Base-by-base conservation (phyloP, 2,329 filamentous ascomycete species). In the Zelopaecilomyces penicillatus region DNA sequence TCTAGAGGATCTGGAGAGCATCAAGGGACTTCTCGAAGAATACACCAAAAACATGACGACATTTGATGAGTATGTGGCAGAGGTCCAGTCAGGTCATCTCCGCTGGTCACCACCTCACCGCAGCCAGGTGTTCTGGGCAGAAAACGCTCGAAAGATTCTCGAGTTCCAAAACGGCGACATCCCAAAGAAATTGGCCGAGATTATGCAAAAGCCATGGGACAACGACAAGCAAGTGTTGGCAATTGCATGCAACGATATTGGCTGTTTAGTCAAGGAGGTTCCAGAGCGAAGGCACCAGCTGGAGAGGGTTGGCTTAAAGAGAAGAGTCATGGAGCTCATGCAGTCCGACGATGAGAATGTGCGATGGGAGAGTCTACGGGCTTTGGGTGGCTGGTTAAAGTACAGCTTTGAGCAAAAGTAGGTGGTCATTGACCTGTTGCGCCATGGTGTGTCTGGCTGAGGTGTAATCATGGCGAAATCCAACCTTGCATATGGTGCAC, bases 81-180 rank as follows among this genome's bases (percentile, higher is more conserved):
- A 96, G 66, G 76, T 96, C 41, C 78, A 85, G 56, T 83, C 86
- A 3, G 90, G 90, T 32, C 89, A 95, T 61, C 75, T 96, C 44
- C 83, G 88, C 58, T 96, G 90, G 90, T 93, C 87, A 5, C 90
- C 90, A 30, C 89, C 90, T 34, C 90, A 96, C 67, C 83, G 86
- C 56, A 91, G 84, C 68, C 75, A 82, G 38, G 78, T 83, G 5
- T 96, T 96, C 70, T 96, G 90, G 90, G 80, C 82, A 37, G 90
- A 95, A 57, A 95, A 96, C 56, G 87, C 90, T 6, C 81, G 85
- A 47, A 84, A 83, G 57, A 95, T 96, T 52, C 72, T 95, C 46
- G 88, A 95, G 42, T 80, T 85, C 52, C 82, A 89, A 61, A 85
- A 88, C 52, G 87, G 86, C 31, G 83, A 82, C 52, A 73, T 95